Base-by-base conservation (phyloP, 2,329 filamentous ascomycete species). In the Nothophoma quercina region DNA sequence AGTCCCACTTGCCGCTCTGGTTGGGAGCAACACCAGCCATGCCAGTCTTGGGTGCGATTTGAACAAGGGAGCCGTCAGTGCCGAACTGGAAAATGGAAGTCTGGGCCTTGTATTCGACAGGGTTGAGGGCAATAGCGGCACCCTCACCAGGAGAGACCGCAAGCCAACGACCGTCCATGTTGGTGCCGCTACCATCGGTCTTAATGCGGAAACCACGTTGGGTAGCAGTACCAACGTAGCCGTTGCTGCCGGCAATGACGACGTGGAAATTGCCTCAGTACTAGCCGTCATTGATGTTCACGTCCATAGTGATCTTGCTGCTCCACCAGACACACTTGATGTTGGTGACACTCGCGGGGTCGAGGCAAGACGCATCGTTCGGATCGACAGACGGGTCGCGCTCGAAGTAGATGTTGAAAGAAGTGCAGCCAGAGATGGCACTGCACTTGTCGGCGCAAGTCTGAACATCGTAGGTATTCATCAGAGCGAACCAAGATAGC, bases 241-340 rank as follows among this genome's bases (percentile, higher is more conserved):
- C 63, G 28, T 65, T 66, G 32, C 56, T 56, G 13, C 53, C 58
- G 21, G 56, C 53, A 38, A 59, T 59, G 33, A 59, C 56, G 18
- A 54, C 51, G 12, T 59, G 56, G 36, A 68, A 68, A 5, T 51
- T 26, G n/a, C 55, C 38, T 7, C 59, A 55, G 13, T 48, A 62
- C 29, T 70, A 62, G 5, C 68, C 70, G 5, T 52, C 41, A 47
- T 71, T 71, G 30, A 58, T 55, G 16, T 64, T 63, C 15, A 62
- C 63, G 4, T 41, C 44, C 10, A 48, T 16, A 25, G 32, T 55
- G 21, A 72, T 62, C 7, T 59, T 57, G 38, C 55, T 44, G 15
- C 40, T 43, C 53, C 63, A 62, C 38, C 69, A 58, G 7, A 64
- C 62, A 39, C 70, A 72, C 46, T 70, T 71, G 59, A 70, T 69